These are phyloP conservation scores for Penicillium daleae DNA, from an alignment of 495 filamentous ascomycete genomes.

Conservation along the genomic window DNA sequence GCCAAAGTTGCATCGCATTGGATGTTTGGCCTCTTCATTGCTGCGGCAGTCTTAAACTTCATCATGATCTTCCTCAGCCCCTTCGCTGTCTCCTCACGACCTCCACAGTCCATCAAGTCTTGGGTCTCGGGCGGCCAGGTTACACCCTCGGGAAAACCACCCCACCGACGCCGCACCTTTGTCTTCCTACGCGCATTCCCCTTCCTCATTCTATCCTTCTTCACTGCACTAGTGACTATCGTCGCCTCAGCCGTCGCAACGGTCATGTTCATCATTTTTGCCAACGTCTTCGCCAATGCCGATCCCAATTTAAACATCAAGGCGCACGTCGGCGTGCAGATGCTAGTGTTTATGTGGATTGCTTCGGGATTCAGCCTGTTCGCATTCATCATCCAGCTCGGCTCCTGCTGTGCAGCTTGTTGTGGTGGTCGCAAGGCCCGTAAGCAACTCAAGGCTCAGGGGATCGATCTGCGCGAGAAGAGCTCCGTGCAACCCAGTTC, in stretches of 20 bases:
- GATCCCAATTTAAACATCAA: constrained; percentile 72
- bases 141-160: constrained; percentile 21
- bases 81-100: constrained; percentile 57
- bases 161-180: constrained; percentile 53
- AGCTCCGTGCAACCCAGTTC: neutral
- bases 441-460: constrained; percentile 41
- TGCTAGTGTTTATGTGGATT: constrained; percentile 93
- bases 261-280: constrained; percentile 79
- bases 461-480: constrained; percentile 29
- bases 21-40: constrained; percentile 90
- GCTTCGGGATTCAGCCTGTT: constrained; percentile 66
- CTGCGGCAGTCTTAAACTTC: constrained; percentile 66
- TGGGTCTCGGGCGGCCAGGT: constrained; percentile 23
- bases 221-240: constrained; percentile 66
- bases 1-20: constrained; percentile 78
- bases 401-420: constrained; percentile 66
- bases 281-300: constrained; percentile 64
- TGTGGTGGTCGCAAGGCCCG: constrained; percentile 49
- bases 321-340: constrained; percentile 67
- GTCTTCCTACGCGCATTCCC: constrained; percentile 52
- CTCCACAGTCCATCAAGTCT: constrained; percentile 44
- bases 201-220: constrained; percentile 61
- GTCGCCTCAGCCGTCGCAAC: constrained; percentile 76
- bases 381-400: constrained; percentile 71
- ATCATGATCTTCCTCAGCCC: constrained; percentile 68